Evolutionary conservation across 164 flowering plant genomes (phyloP).

Genomic region (Vitis vinifera): DNA sequence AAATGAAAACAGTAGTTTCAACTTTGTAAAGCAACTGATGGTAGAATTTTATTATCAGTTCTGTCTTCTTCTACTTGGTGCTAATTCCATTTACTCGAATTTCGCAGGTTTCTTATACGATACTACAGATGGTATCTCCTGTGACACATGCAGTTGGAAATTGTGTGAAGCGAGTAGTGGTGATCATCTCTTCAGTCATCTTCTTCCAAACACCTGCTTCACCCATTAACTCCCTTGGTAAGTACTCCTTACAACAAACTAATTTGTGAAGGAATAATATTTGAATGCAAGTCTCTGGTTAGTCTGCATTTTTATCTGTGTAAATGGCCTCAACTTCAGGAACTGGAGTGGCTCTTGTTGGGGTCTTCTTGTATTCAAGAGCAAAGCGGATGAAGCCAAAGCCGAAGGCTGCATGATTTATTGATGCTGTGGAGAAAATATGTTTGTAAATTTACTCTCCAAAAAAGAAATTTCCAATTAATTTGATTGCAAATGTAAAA

Average conservation of each 20-base stretch:
- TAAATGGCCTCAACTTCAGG: slow-evolving; percentile 27
- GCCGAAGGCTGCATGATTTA: slow-evolving; percentile 22
- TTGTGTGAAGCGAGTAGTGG: slow-evolving; percentile 57
- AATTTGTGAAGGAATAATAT: too few species aligned
- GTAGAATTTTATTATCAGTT: too few species aligned
- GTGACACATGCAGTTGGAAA: slow-evolving; percentile 61
- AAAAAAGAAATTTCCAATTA: neutral
- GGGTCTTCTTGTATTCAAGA: slow-evolving; percentile 54
- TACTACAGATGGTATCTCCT: slow-evolving; percentile 53
- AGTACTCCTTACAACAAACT: neutral
- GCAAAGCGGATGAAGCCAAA: slow-evolving; percentile 40
- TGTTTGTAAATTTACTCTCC: too few species aligned
- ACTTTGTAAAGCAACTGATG: too few species aligned
- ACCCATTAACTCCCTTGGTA: slow-evolving; percentile 50
- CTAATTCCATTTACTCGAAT: neutral
- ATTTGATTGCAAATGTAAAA: too few species aligned
- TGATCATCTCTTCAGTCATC: slow-evolving; percentile 50
- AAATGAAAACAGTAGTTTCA: too few species aligned
- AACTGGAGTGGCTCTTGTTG: slow-evolving; percentile 51
- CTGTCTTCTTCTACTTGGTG: neutral
- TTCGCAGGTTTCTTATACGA: slow-evolving; percentile 53
- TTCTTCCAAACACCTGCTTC: slow-evolving; percentile 56
- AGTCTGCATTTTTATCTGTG: neutral
- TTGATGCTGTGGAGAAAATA: neutral
- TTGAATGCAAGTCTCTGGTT: too few species aligned